phyloP scores from a whole-genome alignment of 2,329 filamentous ascomycete genomes.

The Diaporthe longicolla region DNA sequence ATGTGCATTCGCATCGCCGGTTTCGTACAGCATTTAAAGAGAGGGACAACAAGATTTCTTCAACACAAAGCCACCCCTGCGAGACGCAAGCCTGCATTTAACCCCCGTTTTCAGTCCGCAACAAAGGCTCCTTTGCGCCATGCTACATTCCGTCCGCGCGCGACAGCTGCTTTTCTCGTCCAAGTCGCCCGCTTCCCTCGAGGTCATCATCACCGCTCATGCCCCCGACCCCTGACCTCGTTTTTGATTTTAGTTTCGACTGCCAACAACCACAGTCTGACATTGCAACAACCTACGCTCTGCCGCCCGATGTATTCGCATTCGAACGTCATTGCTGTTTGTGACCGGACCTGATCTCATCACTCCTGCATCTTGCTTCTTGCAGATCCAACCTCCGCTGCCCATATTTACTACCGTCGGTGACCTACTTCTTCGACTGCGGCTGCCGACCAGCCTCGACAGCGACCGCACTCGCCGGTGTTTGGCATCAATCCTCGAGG shows the following conservation, averaged over 20 bases:
- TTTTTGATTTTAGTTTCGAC: slow-evolving; percentile 22
- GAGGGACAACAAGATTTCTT: slow-evolving; percentile 19
- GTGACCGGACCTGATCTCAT: slow-evolving; percentile 24
- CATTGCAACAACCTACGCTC: not conserved
- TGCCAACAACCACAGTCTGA: not conserved
- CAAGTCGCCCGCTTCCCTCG: slow-evolving; percentile 27
- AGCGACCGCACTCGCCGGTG: not conserved
- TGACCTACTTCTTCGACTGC: not conserved
- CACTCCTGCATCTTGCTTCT: not conserved
- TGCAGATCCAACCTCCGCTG: slow-evolving; percentile 1
- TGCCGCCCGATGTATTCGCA: slow-evolving; percentile 22
- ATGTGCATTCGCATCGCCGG: slow-evolving; percentile 22
- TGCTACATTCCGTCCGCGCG: slow-evolving; percentile 24
- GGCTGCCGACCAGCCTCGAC: not conserved
- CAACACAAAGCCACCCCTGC: slow-evolving; percentile 18
- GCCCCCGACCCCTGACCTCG: slow-evolving; percentile 27
- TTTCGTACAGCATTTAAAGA: slow-evolving; percentile 17
- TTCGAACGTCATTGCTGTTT: slow-evolving; percentile 4
- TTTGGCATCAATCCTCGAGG: not conserved
- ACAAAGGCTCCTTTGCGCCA: slow-evolving; percentile 35
- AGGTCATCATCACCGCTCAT: slow-evolving; percentile 35
- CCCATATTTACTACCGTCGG: too few species aligned
- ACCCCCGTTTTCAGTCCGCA: slow-evolving; percentile 27
- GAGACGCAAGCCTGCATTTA: slow-evolving; percentile 2
- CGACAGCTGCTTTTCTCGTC: slow-evolving; percentile 34